Base-by-base conservation (phyloP, 306 rosid species). In the Mucuna pruriens region DNA sequence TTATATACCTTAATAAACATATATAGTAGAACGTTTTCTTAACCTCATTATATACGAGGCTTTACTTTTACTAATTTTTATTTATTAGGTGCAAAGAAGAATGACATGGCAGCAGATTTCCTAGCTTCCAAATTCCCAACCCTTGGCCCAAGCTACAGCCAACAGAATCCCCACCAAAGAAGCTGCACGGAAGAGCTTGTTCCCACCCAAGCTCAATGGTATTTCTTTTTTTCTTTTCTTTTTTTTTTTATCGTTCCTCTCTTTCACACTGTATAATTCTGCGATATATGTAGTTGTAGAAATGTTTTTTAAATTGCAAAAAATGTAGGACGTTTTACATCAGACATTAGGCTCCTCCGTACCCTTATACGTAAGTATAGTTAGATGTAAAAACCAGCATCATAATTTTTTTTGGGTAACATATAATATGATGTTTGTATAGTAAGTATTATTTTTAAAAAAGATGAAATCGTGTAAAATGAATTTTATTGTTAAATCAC, bases 41-140 rank as follows among this genome's bases (percentile, higher is more conserved):
- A n/a, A 40, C 1, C 60, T 29, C 12, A 13, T 26, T 22, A 6
- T 19, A 23, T 13, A 44, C 13, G 46, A 42, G 19, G 29, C 4
- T 29, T 61, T 48, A 25, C 13, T 20, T 17, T 5, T 65, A 38
- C 38, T 67, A 19, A 9, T 66, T 19, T 44, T 33, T 83, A 66
- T 68, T 38, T 82, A 63, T 0, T 31, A 84, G 89, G 83, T 58
- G 85, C 76, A 45, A 80, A 54, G 83, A 75, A 42, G 76, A 84
- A 76, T 9, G 17, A 69, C 2, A 39, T 55, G 82, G 79, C 60
- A 63, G 22, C 57, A 10, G 74, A 33, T 36, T 72, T 70, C 8
- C 33, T 29, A 61, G 48, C 73, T 39, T 26, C 89, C 12, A 42
- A 46, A 62, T 51, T 58, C 57, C 54, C 81, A 38, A 7, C 72